Evolutionary conservation across 208 protist species (phyloP).

Genomic region (Wallacemonas rigidus): DNA sequence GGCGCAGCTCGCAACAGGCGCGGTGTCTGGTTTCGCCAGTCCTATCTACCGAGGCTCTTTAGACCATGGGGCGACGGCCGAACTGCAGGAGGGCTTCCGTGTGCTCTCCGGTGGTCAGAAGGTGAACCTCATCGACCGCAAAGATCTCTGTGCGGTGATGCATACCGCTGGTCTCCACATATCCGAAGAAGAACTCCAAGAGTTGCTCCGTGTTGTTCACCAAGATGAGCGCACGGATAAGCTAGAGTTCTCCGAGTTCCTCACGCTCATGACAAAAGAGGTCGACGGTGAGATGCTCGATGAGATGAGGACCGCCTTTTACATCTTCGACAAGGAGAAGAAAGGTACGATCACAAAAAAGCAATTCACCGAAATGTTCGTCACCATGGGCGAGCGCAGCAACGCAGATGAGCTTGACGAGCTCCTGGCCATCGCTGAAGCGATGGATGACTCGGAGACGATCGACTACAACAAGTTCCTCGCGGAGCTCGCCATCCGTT

Average conservation of each 20-base stretch:
- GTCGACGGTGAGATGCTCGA: slow-evolving; percentile 54
- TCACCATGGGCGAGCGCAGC: slow-evolving; percentile 79
- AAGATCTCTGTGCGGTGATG: slow-evolving; percentile 98
- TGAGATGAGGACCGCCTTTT: slow-evolving; percentile 82
- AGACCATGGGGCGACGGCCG: slow-evolving; percentile 96
- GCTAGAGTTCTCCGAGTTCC: slow-evolving; percentile 93
- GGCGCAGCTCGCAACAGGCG: not conserved
- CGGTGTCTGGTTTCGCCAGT: slow-evolving; percentile 29
- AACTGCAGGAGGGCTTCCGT: slow-evolving; percentile 99
- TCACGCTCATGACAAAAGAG: slow-evolving; percentile 55
- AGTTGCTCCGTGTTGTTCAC: slow-evolving; percentile 96
- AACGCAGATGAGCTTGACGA: slow-evolving; percentile 84
- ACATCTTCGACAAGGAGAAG: slow-evolving; percentile 76
- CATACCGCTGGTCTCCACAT: slow-evolving; percentile 94
- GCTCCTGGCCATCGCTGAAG: slow-evolving; percentile 60
- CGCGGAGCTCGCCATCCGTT: slow-evolving; percentile 42
- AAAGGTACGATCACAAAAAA: slow-evolving; percentile 76
- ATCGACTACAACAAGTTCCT: slow-evolving; percentile 81
- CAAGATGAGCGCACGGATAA: slow-evolving; percentile 45
- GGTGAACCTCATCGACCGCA: slow-evolving; percentile 91
- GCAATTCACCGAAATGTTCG: slow-evolving; percentile 66
- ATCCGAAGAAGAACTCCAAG: slow-evolving; percentile 89
- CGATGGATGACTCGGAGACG: slow-evolving; percentile 49
- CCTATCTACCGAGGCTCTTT: slow-evolving; percentile 49
- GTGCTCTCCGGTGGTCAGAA: slow-evolving; percentile 96